Conservation (phyloP, 768 basidiomycete genomes). For the Pleurotus djamor region DNA sequence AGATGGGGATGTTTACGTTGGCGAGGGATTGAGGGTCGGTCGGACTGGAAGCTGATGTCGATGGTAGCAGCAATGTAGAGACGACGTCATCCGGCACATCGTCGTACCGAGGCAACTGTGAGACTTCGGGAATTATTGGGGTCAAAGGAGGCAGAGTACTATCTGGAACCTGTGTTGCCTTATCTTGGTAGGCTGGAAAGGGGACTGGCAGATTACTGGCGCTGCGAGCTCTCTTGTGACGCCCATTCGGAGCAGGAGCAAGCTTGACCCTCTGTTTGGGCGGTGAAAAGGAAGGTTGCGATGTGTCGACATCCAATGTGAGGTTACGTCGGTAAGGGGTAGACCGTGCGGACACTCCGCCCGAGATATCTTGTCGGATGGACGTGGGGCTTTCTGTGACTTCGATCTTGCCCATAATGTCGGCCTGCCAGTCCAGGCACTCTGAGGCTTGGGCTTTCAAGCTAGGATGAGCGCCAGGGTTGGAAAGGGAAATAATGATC, state of each 20-base stretch:
- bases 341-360: too few relatives aligned
- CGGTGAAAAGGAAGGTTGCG: not conserved
- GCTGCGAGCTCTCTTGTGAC: not conserved
- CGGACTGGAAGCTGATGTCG: too few relatives aligned
- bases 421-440: slow-evolving; percentile 47
- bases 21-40: too few relatives aligned
- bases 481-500: slow-evolving; percentile 41
- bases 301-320: not conserved
- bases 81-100: not conserved
- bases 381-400: not conserved
- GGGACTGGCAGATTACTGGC: not conserved
- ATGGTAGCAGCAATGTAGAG: too few relatives aligned
- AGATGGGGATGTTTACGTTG: too few relatives aligned
- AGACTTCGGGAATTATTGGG: not conserved
- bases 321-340: not conserved
- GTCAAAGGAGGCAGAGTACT: not conserved
- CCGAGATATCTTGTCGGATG: too few relatives aligned
- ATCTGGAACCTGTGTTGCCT: not conserved
- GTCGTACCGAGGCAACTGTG: not conserved
- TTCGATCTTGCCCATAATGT: slow-evolving; percentile 26
- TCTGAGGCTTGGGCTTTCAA: slow-evolving; percentile 54
- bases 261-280: not conserved
- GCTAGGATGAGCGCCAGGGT: slow-evolving; percentile 33
- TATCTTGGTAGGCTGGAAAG: not conserved
- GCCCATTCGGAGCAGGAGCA: not conserved